These are phyloP conservation scores for Pseudogymnoascus sp. DNA, from an alignment of 2,329 filamentous ascomycete genomes.

Conservation along the genomic window DNA sequence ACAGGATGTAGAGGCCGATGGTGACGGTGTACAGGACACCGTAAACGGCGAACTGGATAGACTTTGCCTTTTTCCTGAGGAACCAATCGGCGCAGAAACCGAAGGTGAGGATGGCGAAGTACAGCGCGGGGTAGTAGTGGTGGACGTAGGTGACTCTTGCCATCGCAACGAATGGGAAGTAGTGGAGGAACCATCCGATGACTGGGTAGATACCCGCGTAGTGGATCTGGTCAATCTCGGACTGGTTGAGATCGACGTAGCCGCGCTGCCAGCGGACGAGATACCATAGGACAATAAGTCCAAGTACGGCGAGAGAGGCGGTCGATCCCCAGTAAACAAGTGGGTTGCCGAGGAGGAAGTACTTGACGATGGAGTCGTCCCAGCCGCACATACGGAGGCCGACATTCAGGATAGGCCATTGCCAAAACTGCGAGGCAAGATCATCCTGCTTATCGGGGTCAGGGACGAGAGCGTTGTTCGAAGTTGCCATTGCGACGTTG, in stretches of 20 bases:
- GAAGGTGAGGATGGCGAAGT: constrained; percentile 86
- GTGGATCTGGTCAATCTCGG: constrained; percentile 88
- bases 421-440: constrained; percentile 92
- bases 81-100: constrained; percentile 87
- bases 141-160: constrained; percentile 98
- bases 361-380: constrained; percentile 93
- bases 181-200: constrained; percentile 93
- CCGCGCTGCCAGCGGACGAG: constrained; percentile 92
- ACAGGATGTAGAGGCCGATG: constrained; percentile 78
- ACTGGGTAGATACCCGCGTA: constrained; percentile 88
- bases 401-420: constrained; percentile 93
- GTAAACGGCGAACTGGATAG: constrained; percentile 62
- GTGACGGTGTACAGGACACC: constrained; percentile 62
- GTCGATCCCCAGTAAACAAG: constrained; percentile 94
- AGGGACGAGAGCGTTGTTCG: constrained; percentile 94
- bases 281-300: constrained; percentile 71
- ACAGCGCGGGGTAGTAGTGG: constrained; percentile 97
- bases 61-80: constrained; percentile 56
- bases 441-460: constrained; percentile 99
- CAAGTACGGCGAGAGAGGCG: constrained; percentile 64
- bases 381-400: constrained; percentile 98
- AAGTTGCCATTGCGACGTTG: constrained; percentile 99
- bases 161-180: constrained; percentile 93
- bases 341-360: constrained; percentile 96
- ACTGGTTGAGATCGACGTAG: constrained; percentile 69